Percentiles rank a stretch among this genome's conserved stretches.
phyloP scores from a whole-genome alignment of 768 basidiomycete species.

The Leccinum disarticulatum region DNA sequence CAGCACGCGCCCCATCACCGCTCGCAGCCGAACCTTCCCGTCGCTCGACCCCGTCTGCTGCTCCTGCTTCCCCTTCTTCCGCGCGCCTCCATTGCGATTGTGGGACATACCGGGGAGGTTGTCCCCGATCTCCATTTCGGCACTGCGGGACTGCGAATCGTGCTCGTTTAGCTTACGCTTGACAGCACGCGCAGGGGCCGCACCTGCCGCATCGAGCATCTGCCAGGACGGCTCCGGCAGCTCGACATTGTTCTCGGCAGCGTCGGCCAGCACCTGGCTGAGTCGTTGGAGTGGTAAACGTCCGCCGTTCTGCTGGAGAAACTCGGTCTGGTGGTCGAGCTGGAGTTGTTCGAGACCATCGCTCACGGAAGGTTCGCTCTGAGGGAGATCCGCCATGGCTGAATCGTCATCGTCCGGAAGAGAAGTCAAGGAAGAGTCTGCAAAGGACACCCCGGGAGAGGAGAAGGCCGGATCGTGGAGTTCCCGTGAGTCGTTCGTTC shows the following conservation, averaged over 20 bases:
- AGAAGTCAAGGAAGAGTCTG: slow-evolving; percentile 23
- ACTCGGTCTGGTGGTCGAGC: slow-evolving; percentile 23
- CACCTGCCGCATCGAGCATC: slow-evolving; percentile 43
- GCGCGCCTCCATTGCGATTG: slow-evolving; percentile 8
- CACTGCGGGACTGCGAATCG: slow-evolving; percentile 27
- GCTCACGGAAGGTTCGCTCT: slow-evolving; percentile 30
- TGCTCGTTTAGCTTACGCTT: slow-evolving; percentile 40
- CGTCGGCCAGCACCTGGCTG: slow-evolving; percentile 46
- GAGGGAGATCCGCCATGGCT: slow-evolving; percentile 12
- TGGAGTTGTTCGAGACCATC: slow-evolving; percentile 35
- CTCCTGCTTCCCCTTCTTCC: slow-evolving; percentile 28
- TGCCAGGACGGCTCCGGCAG: slow-evolving; percentile 56
- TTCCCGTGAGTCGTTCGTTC: slow-evolving; percentile 2
- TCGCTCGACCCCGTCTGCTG: slow-evolving; percentile 18
- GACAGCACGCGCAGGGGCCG: slow-evolving; percentile 26
- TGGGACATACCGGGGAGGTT: slow-evolving; percentile 1
- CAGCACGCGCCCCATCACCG: slow-evolving; percentile 7
- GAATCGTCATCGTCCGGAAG: slow-evolving; percentile 25
- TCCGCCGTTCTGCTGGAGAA: slow-evolving; percentile 11
- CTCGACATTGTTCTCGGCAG: slow-evolving; percentile 40
- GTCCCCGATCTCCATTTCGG: slow-evolving; percentile 23
- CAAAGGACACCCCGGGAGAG: slow-evolving; percentile 12
- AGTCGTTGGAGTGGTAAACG: slow-evolving; percentile 43
- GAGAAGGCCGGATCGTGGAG: slow-evolving; percentile 1
- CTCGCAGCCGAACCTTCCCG: slow-evolving; percentile 13